Base-by-base conservation (phyloP, 2,329 filamentous ascomycete species). In the Lasiodiplodia theobromae region DNA sequence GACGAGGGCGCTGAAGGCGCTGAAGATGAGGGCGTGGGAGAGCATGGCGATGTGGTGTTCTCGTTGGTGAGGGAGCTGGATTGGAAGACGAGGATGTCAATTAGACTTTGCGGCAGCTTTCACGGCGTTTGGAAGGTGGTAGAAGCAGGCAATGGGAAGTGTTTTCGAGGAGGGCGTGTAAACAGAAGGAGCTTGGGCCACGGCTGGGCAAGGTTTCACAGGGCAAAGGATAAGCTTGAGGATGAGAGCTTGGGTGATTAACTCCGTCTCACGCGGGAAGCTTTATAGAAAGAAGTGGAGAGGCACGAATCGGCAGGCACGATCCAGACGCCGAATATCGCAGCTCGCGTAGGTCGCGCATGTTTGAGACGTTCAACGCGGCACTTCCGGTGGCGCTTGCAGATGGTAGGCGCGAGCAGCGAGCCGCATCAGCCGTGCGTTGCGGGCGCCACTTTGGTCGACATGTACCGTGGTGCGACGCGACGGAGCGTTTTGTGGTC, bases 1-100 rank as follows among this genome's bases (percentile, higher is more conserved):
- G 56, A 85, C 72, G 67, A 84, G 80, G 57, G 82, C 76, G 47
- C 78, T 69, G 56, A 82, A 73, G 67, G 25, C 14, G 37, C 21
- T 16, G 64, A 66, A 38, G 44, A 52, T 21, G 54, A 37, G 14
- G 34, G 23, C 25, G 31, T 2, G 21, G 73, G 71, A 72, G 65
- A 76, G 71, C 78, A 80, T 80, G 7, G 69, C 77, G 70, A 54
- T 28, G 28, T 52, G 40, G 23, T n/a, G n/a, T 14, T 31, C 18
- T 38, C 10, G 28, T 64, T n/a, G 31, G 47, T 8, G 57, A 16
- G 57, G 8, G 67, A 12, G 10, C 25, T 47, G 28, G 44, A n/a
- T n/a, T 21, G 16, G 57, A 11, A 12, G 34, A 4, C 21, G 40
- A 38, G 16, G 16, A 34, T 23, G 40, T 38, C 16, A 34, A 12